Conservation (phyloP, 805 yeast genomes). For the Myxozyma geophila region DNA sequence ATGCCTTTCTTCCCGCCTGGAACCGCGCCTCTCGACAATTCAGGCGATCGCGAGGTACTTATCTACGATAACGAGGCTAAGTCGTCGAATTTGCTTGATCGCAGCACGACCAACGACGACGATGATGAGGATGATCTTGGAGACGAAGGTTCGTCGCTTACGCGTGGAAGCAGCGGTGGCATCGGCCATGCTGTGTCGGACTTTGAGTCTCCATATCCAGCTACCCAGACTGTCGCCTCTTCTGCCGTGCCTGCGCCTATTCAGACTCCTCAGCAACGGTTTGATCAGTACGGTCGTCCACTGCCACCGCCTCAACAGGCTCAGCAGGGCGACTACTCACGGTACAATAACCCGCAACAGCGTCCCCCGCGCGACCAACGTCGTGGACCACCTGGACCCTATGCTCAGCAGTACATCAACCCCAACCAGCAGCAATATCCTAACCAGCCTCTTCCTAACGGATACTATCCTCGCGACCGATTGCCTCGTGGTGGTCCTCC, state of each 20-base stretch:
- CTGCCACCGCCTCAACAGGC: not conserved
- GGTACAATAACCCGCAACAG: not conserved
- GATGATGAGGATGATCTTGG: slow-evolving; percentile 8
- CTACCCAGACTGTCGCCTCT: not conserved
- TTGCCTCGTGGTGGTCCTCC: slow-evolving; percentile 15
- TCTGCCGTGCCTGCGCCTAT: not conserved
- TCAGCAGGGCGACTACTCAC: not conserved
- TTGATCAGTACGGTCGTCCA: slow-evolving; percentile 9
- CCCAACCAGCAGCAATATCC: not conserved
- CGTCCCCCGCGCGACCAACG: slow-evolving; percentile 4
- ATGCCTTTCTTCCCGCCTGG: slow-evolving; percentile 27
- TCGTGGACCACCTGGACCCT: slow-evolving; percentile 2
- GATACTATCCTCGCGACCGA: slow-evolving; percentile 21
- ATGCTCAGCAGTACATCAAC: not conserved
- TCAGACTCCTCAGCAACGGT: slow-evolving; percentile 8
- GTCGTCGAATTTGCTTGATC: not conserved
- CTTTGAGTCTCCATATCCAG: slow-evolving; percentile 1
- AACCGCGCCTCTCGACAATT: not conserved
- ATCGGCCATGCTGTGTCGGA: slow-evolving; percentile 22
- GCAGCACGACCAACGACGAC: not conserved
- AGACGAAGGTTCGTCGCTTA: slow-evolving; percentile 7
- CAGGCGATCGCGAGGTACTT: slow-evolving; percentile 26
- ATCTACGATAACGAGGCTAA: slow-evolving; percentile 31
- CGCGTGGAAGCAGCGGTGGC: slow-evolving; percentile 12
- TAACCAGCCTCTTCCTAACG: slow-evolving; percentile 3